These are phyloP conservation scores for Penicillium sclerotigenum DNA, from an alignment of 2,329 filamentous ascomycete genomes.

Conservation along the genomic window DNA sequence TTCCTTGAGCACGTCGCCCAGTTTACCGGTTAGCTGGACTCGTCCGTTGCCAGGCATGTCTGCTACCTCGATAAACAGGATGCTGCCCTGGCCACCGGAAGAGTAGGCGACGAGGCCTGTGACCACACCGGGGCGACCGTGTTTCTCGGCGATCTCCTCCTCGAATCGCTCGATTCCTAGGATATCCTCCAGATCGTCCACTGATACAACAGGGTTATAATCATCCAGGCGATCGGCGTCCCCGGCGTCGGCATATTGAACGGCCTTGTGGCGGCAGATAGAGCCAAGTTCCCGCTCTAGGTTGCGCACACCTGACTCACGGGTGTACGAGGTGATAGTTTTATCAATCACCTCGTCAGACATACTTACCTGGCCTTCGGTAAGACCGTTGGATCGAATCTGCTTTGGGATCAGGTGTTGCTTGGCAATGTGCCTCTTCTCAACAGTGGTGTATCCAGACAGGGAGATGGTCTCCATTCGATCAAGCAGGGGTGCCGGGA, in stretches of 20 bases:
- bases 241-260: constrained; percentile 87
- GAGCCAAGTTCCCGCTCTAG: constrained; percentile 93
- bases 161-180: constrained; percentile 91
- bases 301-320: constrained; percentile 92
- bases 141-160: constrained; percentile 89
- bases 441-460: constrained; percentile 91
- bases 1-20: constrained; percentile 95
- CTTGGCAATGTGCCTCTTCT: constrained; percentile 92
- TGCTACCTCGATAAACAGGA: constrained; percentile 96
- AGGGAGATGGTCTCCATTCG: constrained; percentile 95
- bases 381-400: constrained; percentile 82
- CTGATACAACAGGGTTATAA: constrained; percentile 70
- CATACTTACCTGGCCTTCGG: constrained; percentile 70
- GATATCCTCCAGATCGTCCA: constrained; percentile 83
- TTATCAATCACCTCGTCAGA: constrained; percentile 84
- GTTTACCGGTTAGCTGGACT: constrained; percentile 92
- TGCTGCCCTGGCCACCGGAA: constrained; percentile 87
- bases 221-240: constrained; percentile 65
- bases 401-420: constrained; percentile 96
- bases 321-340: constrained; percentile 94
- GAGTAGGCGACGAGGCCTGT: constrained; percentile 95
- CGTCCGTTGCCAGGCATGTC: constrained; percentile 93
- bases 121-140: constrained; percentile 79
- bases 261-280: constrained; percentile 91
- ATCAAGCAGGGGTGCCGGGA: constrained; percentile 88